These are phyloP conservation scores for Macadamia tetraphylla DNA, from an alignment of 164 flowering plant genomes.

Conservation along the genomic window DNA sequence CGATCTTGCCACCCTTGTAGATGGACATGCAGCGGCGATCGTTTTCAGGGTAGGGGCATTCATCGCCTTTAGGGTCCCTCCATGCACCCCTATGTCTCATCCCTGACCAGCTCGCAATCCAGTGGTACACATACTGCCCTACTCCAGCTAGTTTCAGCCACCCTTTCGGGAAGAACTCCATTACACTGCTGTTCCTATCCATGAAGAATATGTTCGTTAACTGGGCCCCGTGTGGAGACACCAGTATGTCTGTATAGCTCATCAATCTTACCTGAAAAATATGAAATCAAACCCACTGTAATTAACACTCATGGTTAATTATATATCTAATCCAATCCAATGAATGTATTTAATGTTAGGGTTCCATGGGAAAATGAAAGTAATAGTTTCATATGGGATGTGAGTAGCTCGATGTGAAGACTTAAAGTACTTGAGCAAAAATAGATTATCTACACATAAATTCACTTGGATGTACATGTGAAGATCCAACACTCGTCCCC, in stretches of 20 bases:
- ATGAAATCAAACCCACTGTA: slow-evolving; percentile 13
- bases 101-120: slow-evolving; percentile 54
- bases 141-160: slow-evolving; percentile 70
- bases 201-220: slow-evolving; percentile 70
- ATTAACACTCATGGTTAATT: neutral
- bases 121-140: slow-evolving; percentile 62
- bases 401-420: too few species aligned
- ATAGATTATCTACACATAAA: too few species aligned
- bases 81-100: slow-evolving; percentile 77
- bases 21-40: slow-evolving; percentile 51
- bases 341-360: too few species aligned
- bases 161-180: slow-evolving; percentile 87
- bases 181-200: slow-evolving; percentile 58
- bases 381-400: too few species aligned
- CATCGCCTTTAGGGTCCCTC: slow-evolving; percentile 50
- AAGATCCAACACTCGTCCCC: too few species aligned
- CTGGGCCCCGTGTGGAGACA: slow-evolving; percentile 78
- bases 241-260: slow-evolving; percentile 38
- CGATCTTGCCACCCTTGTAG: slow-evolving; percentile 47
- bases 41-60: slow-evolving; percentile 44
- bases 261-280: slow-evolving; percentile 54
- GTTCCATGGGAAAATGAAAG: too few species aligned
- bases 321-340: too few species aligned
- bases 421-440: too few species aligned
- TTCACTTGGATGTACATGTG: too few species aligned